Conservation (phyloP, 2,329 filamentous ascomycete genomes). For the Venturia carpophila region DNA sequence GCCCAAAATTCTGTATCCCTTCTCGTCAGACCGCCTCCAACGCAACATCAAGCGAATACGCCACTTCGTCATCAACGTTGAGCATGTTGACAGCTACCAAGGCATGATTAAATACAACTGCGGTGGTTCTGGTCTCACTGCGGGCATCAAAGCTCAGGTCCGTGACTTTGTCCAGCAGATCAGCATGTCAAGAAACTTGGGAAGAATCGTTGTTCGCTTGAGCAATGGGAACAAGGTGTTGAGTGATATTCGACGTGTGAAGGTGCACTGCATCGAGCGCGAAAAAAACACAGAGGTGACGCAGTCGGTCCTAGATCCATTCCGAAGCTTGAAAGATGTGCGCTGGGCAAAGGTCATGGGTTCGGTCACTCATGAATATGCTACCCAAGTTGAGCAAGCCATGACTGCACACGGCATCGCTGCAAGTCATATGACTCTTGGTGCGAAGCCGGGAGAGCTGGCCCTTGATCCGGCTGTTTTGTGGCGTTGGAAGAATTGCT, state of each 20-base stretch:
- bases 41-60: constrained; percentile 36
- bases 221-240: constrained; percentile 26
- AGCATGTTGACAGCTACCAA: constrained; percentile 43
- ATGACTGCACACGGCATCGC: constrained; percentile 10
- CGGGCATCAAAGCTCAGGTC: constrained; percentile 36
- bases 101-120: constrained; percentile 47
- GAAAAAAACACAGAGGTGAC: background rate
- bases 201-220: constrained; percentile 23
- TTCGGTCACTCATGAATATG: constrained; percentile 33
- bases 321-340: constrained; percentile 32
- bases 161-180: constrained; percentile 35
- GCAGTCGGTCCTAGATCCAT: constrained; percentile 35
- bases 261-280: constrained; percentile 17
- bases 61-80: constrained; percentile 38
- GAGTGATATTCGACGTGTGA: constrained; percentile 23
- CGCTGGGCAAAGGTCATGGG: constrained; percentile 32
- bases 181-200: constrained; percentile 23
- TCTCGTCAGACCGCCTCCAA: constrained; percentile 36
- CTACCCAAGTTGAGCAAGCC: constrained; percentile 5
- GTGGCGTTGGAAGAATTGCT: constrained; percentile 15
- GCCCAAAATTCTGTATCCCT: constrained; percentile 32
- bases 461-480: constrained; percentile 13
- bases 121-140: constrained; percentile 37
- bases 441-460: background rate
- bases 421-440: background rate